A percentile compares a stretch with the other conserved stretches of the same genome.
Evolutionary conservation across 257 asterid genomes (phyloP).

Genomic region (Pogostemon cablin): DNA sequence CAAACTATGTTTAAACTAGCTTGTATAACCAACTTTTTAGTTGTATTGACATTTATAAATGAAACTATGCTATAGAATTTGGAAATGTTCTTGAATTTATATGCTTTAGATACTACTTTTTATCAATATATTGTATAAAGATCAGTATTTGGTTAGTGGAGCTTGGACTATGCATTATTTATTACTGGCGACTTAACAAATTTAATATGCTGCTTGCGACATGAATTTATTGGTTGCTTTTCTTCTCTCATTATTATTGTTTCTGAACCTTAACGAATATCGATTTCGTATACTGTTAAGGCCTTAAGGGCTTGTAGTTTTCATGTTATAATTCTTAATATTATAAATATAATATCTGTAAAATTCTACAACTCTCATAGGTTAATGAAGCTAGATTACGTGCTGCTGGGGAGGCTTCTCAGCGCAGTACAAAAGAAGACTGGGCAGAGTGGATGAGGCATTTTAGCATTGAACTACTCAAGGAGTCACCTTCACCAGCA

Average conservation of each 20-base stretch:
- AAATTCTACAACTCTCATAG: conserved; percentile 42
- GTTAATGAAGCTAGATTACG: conserved; percentile 87
- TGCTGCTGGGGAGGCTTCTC: conserved; percentile 98
- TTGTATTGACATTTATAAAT: background rate
- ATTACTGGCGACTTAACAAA: background rate
- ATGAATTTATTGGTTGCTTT: conserved; percentile 18
- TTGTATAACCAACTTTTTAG: conserved; percentile 11
- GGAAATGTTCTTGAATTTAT: conserved; percentile 26
- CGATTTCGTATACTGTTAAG: conserved; percentile 17
- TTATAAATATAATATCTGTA: background rate
- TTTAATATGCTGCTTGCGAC: conserved; percentile 10
- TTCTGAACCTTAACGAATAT: conserved; percentile 12
- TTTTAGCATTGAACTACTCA: conserved; percentile 94
- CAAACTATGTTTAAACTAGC: conserved; percentile 7
- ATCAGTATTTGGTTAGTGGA: conserved; percentile 13
- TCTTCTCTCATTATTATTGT: conserved; percentile 17
- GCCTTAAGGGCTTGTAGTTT: background rate
- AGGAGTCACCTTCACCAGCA: conserved; percentile 98
- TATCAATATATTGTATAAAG: conserved; percentile 19
- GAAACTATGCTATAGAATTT: conserved; percentile 12
- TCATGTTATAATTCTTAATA: background rate
- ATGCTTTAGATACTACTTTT: conserved; percentile 14
- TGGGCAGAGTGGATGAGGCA: conserved; percentile 99
- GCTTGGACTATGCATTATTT: conserved; percentile 19
- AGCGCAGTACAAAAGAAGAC: conserved; percentile 97